Evolutionary conservation across 164 flowering plant species (phyloP), one percentile per base, ranked within the genome.

Genomic region (Aristolochia californica): DNA sequence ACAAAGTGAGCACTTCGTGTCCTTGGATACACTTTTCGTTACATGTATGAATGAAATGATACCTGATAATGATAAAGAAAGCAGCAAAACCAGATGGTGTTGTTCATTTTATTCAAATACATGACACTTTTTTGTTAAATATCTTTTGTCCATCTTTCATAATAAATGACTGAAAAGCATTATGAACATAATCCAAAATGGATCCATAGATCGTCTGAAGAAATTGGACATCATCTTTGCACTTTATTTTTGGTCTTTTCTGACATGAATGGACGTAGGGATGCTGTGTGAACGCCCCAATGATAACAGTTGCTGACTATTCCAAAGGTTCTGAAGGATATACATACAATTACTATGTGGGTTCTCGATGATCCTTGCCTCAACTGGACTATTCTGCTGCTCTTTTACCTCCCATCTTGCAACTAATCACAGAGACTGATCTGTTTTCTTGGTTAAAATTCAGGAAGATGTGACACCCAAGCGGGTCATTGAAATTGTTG

Each of bases 261-360:
- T 27, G 40, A 34, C 40, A 34, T 34, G 40, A 7, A 34, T 57
- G 34, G 63, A 28, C 64, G 66, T 84, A 87, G 99, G 99, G 99
- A 57, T 79, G 85, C 52, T 94, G 99, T 70, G 99, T 94, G 52
- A 94, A 94, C 80, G 99, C 99, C 74, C 99, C 99, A 13, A 94
- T 94, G 99, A 90, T 94, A 38, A 84, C 97, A 4, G 96, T 94
- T 45, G 99, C 95, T 27, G 99, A 94, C 72, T 94, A 94, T 75
- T 85, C 99, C 58, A 85, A 80, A 58, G 95, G 97, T 56, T 94
- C 99, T 43, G 97, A 90, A 78, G 97, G 95, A 77, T 94, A 90
- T 66, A 82, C 93, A 48, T 94, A 94, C 68, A 84, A 94, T 64
- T 94, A 94, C 68, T 85, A 73, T 70, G 99, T 90, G 50, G 9